Evolutionary conservation across 257 asterid species (phyloP).

Genomic region (Solanum dulcamara): DNA sequence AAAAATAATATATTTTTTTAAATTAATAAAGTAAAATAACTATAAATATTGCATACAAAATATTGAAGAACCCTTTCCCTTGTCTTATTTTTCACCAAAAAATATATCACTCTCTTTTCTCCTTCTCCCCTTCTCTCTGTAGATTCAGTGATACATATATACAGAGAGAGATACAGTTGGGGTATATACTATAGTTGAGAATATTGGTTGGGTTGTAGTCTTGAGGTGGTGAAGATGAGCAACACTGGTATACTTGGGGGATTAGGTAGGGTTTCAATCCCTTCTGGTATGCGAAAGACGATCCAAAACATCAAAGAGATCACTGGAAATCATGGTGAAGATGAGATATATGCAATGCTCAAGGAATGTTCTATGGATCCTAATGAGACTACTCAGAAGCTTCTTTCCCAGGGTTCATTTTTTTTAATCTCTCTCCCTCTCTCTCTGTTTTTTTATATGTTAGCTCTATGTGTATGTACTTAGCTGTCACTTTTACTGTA

Average conservation of each 20-base stretch:
- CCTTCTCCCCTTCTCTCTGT: not conserved
- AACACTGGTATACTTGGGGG: slow-evolving; percentile 1
- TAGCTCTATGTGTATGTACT: not conserved
- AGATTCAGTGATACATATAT: not conserved
- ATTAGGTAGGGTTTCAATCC: slow-evolving; percentile 59
- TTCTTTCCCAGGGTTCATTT: slow-evolving; percentile 63
- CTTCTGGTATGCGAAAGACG: slow-evolving; percentile 52
- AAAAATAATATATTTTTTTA: too few relatives aligned
- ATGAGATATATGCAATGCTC: slow-evolving; percentile 87
- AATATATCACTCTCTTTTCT: not conserved
- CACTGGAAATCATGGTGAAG: slow-evolving; percentile 80
- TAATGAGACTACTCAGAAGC: slow-evolving; percentile 76
- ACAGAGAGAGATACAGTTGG: not conserved
- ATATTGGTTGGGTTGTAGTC: slow-evolving; percentile 21
- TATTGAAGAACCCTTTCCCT: not conserved
- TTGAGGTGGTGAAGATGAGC: slow-evolving; percentile 45
- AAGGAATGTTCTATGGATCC: slow-evolving; percentile 94
- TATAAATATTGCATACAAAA: not conserved
- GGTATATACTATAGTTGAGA: not conserved
- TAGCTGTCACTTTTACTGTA: not conserved
- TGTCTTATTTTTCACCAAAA: not conserved
- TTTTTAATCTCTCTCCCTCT: not conserved
- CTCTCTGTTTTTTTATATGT: not conserved
- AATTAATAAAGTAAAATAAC: not conserved
- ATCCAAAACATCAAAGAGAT: slow-evolving; percentile 81